These are phyloP conservation scores for Fusarium sp. DNA, from an alignment of 2,329 filamentous ascomycete species.

Conservation along the genomic window DNA sequence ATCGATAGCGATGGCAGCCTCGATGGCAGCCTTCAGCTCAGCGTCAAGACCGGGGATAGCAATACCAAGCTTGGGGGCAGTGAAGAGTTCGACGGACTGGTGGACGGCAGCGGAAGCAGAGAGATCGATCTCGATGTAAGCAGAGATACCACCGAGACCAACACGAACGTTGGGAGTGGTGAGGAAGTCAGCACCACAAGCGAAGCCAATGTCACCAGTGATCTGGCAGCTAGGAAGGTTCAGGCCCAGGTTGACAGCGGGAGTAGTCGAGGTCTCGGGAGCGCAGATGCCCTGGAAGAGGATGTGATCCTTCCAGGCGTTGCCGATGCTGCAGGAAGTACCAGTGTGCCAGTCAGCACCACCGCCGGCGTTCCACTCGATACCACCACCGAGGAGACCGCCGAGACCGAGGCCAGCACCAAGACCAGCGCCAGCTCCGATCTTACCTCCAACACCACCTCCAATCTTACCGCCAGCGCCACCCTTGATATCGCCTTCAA, in stretches of 20 bases:
- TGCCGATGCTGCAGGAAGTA: conserved; percentile 26
- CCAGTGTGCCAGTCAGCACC: conserved; percentile 8
- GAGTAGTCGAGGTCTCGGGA: conserved; percentile 24
- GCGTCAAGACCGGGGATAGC: conserved; percentile 51
- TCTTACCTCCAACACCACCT: neutral
- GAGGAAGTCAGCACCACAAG: conserved; percentile 52
- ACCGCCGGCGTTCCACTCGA: conserved; percentile 6
- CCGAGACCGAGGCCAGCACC: neutral
- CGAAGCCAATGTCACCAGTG: conserved; percentile 56
- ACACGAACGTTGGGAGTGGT: conserved; percentile 53
- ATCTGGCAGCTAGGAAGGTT: conserved; percentile 49
- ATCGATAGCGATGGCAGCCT: conserved; percentile 59
- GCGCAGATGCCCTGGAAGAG: conserved; percentile 33
- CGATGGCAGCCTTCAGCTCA: conserved; percentile 56
- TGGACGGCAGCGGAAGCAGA: conserved; percentile 54
- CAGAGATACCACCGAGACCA: conserved; percentile 58
- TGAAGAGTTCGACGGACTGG: conserved; percentile 60
- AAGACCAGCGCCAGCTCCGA: neutral
- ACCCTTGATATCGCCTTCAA: neutral
- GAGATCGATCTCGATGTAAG: conserved; percentile 60
- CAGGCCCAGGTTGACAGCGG: conserved; percentile 36
- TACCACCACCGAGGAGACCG: conserved; percentile 4
- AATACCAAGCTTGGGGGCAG: conserved; percentile 47
- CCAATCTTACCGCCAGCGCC: neutral
- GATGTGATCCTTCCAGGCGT: conserved; percentile 24